Percentiles rank a stretch among this genome's conserved stretches.
phyloP scores from a whole-genome alignment of 225 moss, liverwort and hornwort species.

The Antitrichia curtipendula region DNA sequence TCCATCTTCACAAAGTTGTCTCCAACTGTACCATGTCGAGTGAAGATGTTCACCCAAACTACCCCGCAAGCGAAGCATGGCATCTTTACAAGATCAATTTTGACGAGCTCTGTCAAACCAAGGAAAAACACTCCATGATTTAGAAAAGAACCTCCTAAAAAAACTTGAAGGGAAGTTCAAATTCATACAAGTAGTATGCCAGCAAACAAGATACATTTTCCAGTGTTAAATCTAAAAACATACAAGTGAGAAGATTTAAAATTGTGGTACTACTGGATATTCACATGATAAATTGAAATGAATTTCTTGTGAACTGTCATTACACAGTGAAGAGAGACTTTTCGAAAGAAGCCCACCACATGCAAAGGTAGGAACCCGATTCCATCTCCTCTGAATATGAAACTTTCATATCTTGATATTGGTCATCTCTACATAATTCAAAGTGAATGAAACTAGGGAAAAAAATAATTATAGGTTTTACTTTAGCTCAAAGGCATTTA shows the following conservation, averaged over 20 bases:
- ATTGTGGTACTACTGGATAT: background rate
- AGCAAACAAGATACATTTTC: background rate
- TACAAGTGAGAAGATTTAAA: background rate
- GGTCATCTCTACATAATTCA: background rate
- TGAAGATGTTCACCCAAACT: background rate
- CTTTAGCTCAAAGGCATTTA: background rate
- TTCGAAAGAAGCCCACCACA: background rate
- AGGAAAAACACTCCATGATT: background rate
- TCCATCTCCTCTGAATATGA: background rate
- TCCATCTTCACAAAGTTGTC: conserved; percentile 10
- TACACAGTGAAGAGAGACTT: background rate
- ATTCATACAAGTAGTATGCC: background rate
- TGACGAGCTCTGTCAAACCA: background rate
- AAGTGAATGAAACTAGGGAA: background rate
- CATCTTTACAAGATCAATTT: background rate
- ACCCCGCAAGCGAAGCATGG: background rate
- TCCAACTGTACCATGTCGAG: background rate
- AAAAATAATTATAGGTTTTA: background rate
- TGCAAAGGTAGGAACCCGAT: background rate
- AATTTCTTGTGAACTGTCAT: background rate
- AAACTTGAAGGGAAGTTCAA: background rate
- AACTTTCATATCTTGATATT: background rate
- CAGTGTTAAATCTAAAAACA: background rate
- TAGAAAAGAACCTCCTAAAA: background rate
- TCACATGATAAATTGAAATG: background rate